phyloP scores from a whole-genome alignment of 2,329 filamentous ascomycete species.

The Neurospora crassa region DNA sequence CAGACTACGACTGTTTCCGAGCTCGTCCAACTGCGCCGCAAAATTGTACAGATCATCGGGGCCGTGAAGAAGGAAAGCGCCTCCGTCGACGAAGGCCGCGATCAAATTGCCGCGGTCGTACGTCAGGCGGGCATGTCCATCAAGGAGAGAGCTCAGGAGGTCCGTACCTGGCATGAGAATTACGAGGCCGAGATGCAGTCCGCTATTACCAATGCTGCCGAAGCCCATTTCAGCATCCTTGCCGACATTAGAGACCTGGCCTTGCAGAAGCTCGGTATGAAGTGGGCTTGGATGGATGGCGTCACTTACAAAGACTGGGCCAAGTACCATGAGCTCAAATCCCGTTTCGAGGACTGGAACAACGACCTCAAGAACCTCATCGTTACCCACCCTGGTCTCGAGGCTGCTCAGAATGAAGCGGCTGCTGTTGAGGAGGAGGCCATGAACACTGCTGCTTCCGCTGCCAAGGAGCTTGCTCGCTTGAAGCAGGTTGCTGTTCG shows the following conservation, averaged over 20 bases:
- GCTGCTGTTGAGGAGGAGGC: constrained; percentile 58
- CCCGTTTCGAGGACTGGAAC: constrained; percentile 76
- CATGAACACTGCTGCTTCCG: constrained; percentile 69
- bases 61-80: constrained; percentile 38
- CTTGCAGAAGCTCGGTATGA: constrained; percentile 84
- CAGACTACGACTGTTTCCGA: constrained; percentile 57
- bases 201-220: constrained; percentile 62
- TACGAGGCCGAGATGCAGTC: constrained; percentile 62
- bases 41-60: constrained; percentile 52
- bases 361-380: constrained; percentile 70
- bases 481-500: constrained; percentile 77
- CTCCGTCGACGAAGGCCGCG: constrained; percentile 27
- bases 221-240: constrained; percentile 72
- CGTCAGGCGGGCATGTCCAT: constrained; percentile 62
- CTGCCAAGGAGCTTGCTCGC: constrained; percentile 68
- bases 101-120: constrained; percentile 39
- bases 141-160: constrained; percentile 65
- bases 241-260: constrained; percentile 76
- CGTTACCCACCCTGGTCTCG: constrained; percentile 61
- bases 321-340: constrained; percentile 83
- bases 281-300: constrained; percentile 92
- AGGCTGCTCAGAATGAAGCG: constrained; percentile 53
- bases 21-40: constrained; percentile 54
- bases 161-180: constrained; percentile 65
- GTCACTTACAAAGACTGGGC: constrained; percentile 97